phyloP scores from a whole-genome alignment of 306 rosid species.

The Fragaria vesca region DNA sequence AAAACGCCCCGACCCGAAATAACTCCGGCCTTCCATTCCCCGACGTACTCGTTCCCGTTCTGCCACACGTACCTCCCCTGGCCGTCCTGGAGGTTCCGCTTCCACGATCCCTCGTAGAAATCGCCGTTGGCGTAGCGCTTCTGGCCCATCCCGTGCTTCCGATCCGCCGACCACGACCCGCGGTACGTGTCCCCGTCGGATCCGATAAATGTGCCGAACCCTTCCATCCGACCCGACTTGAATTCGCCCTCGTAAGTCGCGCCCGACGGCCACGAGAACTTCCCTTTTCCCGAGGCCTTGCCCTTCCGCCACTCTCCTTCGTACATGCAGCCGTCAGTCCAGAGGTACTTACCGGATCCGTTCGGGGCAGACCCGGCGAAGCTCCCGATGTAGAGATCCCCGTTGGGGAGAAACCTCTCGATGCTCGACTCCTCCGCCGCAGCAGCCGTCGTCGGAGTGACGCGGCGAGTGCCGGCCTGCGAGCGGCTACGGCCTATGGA shows the following conservation, averaged over 20 bases:
- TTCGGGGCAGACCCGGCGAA: slow-evolving; percentile 62
- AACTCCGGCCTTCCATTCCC: slow-evolving; percentile 84
- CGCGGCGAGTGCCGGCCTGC: slow-evolving; percentile 59
- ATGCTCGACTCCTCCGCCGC: slow-evolving; percentile 7
- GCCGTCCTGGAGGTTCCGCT: slow-evolving; percentile 73
- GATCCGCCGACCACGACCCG: slow-evolving; percentile 74
- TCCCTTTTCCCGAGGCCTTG: slow-evolving; percentile 86
- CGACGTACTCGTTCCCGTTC: slow-evolving; percentile 81
- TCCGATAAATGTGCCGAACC: slow-evolving; percentile 75
- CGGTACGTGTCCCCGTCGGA: slow-evolving; percentile 77
- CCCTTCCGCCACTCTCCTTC: slow-evolving; percentile 92
- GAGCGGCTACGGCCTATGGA: slow-evolving; percentile 49
- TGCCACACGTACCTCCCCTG: slow-evolving; percentile 83
- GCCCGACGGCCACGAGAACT: slow-evolving; percentile 94
- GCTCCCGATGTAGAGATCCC: slow-evolving; percentile 82
- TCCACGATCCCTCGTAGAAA: slow-evolving; percentile 79
- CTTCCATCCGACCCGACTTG: slow-evolving; percentile 92
- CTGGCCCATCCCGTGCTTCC: slow-evolving; percentile 73
- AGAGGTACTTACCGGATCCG: slow-evolving; percentile 88
- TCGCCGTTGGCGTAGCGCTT: slow-evolving; percentile 83
- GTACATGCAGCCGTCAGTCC: slow-evolving; percentile 95
- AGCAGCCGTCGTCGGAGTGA: slow-evolving; percentile 48
- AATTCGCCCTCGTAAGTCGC: slow-evolving; percentile 92
- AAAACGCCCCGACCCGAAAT: slow-evolving; percentile 70
- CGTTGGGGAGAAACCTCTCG: slow-evolving; percentile 62